A percentile compares a stretch with the other conserved stretches of the same genome.
Conservation (phyloP, 106 monocot genomes). For the Dendrobium huoshanense region DNA sequence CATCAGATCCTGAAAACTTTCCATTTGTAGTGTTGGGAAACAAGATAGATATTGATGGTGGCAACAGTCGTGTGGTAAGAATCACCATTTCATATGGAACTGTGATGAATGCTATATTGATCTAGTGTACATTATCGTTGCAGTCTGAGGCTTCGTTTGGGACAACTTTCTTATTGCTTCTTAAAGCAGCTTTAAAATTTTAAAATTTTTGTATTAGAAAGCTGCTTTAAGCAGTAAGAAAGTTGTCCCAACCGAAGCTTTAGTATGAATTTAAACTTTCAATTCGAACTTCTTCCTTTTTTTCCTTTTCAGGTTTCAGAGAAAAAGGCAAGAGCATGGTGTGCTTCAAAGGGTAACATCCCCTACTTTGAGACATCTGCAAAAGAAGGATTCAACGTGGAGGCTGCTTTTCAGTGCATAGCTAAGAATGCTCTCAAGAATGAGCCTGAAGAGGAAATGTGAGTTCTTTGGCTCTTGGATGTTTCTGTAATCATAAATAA, state of each 20-base stretch:
- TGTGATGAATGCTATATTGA: no score
- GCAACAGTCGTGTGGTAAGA: conserved; percentile 75
- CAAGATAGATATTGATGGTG: conserved; percentile 80
- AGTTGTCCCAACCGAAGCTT: no score
- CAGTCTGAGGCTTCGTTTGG: no score
- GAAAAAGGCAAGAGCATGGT: conserved; percentile 79
- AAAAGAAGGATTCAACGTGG: conserved; percentile 83
- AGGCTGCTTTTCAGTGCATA: conserved; percentile 78
- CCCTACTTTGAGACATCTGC: conserved; percentile 92
- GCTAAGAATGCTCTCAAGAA: conserved; percentile 78
- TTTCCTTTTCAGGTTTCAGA: conserved; percentile 54
- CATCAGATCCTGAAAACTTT: conserved; percentile 74
- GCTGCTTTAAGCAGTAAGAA: no score
- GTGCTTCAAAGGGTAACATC: conserved; percentile 79
- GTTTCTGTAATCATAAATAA: no score
- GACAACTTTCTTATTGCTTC: no score
- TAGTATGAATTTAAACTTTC: no score
- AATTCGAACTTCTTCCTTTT: no score
- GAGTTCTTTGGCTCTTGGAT: conserved; percentile 11
- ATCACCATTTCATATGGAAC: background rate
- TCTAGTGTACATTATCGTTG: no score
- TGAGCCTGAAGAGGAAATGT: conserved; percentile 86
- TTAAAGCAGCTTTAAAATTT: no score
- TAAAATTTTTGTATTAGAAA: no score
- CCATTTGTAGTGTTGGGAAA: conserved; percentile 87